Evolutionary conservation across 2,329 filamentous ascomycete genomes (phyloP).

Genomic region (Penicillium sp.): DNA sequence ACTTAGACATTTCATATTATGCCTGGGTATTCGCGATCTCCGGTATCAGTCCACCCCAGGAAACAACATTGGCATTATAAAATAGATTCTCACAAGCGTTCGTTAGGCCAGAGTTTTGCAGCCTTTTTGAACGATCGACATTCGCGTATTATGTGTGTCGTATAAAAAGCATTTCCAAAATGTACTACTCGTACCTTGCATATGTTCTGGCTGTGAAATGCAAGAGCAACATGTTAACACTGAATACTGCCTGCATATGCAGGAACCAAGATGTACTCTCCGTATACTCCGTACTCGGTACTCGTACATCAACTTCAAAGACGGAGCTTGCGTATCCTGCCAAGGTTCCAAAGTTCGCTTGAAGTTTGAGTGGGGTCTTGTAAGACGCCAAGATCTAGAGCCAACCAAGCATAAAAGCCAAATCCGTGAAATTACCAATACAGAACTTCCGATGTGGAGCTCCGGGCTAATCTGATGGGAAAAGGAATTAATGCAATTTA

Average conservation of each 20-base stretch:
- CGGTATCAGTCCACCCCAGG: conserved; percentile 2
- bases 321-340: conserved; percentile 3
- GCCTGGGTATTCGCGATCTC: too few species aligned
- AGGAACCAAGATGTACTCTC: neutral
- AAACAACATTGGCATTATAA: neutral
- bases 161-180: neutral
- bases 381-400: conserved; percentile 2
- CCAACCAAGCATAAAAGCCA: conserved; percentile 7
- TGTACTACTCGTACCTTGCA: neutral
- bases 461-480: conserved; percentile 17
- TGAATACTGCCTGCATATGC: neutral
- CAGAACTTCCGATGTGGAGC: conserved; percentile 7
- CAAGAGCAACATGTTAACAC: neutral
- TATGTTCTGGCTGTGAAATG: neutral
- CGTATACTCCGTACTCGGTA: too few species aligned
- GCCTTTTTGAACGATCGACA: neutral
- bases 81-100: neutral
- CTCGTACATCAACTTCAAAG: too few species aligned
- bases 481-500: neutral
- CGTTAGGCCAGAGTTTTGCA: neutral
- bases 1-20: neutral
- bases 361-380: neutral
- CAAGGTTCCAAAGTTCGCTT: conserved; percentile 9
- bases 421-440: conserved; percentile 4
- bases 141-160: neutral